Base-by-base conservation (phyloP, 805 yeast genomes). In the Citeromyces matritensis region DNA sequence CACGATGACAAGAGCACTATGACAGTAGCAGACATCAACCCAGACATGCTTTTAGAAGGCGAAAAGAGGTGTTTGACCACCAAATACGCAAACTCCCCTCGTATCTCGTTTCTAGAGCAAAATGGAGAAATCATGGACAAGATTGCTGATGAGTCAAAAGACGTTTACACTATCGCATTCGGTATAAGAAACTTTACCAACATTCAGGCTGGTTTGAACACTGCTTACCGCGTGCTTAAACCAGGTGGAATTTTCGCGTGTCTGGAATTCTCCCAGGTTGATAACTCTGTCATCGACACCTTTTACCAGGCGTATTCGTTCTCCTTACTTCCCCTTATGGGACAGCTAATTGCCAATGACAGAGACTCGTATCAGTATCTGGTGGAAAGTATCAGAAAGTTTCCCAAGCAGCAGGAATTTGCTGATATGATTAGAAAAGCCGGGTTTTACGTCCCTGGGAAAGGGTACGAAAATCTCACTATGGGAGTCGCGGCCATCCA, bases 211-310 rank as follows among this genome's bases (percentile, higher is more conserved):
- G 98, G 97, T 19, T 65, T 91, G 45, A 67, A 81, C 43, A 78
- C 96, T n/a, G 98, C 98, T 23, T 80, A 88, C 60, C 70, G 98
- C 44, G 94, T 88, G 21, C 69, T 91, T 50, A 83, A 79, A 55
- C 97, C 97, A 9, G 98, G 98, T 46, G 98, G 98, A 45, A 81
- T 91, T 30, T 91, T 91, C 52, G 95, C 95, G 25, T 86, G 97
- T 55, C 64, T 91, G 36, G 98, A 91, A 53, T 91, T 91, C 48
- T 79, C 94, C 33, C 91, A 86, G 50, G 95, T 91, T 35, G 77
- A 79, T 31, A 82, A 84, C 52, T 75, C 79, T 19, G 47, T 74
- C 7, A 59, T 91, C 32, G 88, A 83, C 49, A 62, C 71, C 37
- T 55, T 74, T 17, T 91, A 91, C 63, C 84, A 80, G 49, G 76